A percentile compares a stretch with the other conserved stretches of the same genome.
Conservation (phyloP, 495 filamentous ascomycete species). For the Penicillium mononematosum region DNA sequence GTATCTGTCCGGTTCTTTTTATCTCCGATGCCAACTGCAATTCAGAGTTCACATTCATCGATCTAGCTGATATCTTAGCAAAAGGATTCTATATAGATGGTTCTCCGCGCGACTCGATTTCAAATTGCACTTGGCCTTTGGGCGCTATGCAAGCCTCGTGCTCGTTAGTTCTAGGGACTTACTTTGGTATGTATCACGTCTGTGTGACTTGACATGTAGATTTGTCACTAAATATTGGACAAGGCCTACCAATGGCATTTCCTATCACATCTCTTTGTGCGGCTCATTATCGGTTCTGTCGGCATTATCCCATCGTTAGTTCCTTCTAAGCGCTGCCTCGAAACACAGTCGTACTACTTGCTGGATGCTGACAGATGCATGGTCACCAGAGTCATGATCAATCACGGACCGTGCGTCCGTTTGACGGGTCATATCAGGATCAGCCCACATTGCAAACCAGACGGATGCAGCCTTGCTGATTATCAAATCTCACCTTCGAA, state of each 20-base stretch:
- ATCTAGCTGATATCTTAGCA: neutral
- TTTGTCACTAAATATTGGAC: neutral
- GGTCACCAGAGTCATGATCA: constrained; percentile 12
- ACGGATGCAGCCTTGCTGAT: constrained; percentile 2
- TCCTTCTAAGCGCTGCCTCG: neutral
- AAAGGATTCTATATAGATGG: neutral
- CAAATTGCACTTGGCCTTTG: neutral
- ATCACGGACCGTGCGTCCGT: constrained; percentile 23
- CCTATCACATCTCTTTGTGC: neutral
- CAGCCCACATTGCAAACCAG: neutral
- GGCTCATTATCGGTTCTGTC: constrained; percentile 2
- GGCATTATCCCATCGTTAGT: neutral
- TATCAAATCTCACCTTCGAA: neutral
- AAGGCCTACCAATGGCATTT: neutral
- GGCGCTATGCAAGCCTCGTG: neutral
- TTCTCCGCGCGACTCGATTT: neutral
- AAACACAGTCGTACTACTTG: constrained; percentile 6
- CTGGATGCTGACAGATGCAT: constrained; percentile 19
- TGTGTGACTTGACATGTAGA: neutral
- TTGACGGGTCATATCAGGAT: constrained; percentile 20
- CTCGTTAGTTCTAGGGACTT: neutral
- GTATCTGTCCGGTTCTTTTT: neutral
- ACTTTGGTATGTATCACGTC: neutral
- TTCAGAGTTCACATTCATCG: neutral
- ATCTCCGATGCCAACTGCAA: neutral